phyloP scores from a whole-genome alignment of 73 alveolate genomes.

The Loxodes magnus region DNA sequence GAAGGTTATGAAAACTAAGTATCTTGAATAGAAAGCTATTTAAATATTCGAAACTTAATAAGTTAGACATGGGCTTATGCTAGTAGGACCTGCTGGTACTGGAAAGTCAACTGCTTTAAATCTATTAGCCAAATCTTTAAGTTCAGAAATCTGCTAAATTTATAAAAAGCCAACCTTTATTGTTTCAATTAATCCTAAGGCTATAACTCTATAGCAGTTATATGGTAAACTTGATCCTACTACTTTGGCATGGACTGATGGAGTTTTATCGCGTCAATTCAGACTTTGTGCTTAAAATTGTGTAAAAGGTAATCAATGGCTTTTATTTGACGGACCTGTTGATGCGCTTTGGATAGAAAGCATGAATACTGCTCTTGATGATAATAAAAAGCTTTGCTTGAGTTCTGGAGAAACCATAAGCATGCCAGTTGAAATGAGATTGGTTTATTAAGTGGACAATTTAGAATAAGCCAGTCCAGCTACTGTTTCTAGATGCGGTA shows the following conservation, averaged over 20 bases:
- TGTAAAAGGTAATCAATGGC: slow-evolving; percentile 82
- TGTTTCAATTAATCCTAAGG: slow-evolving; percentile 41
- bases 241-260: slow-evolving; percentile 48
- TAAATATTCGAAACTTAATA: slow-evolving; percentile 95
- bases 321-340: slow-evolving; percentile 97
- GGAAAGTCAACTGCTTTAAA: slow-evolving; percentile 93
- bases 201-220: slow-evolving; percentile 26
- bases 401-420: slow-evolving; percentile 47
- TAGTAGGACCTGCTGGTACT: slow-evolving; percentile 97
- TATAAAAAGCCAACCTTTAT: slow-evolving; percentile 70
- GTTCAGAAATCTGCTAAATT: slow-evolving; percentile 84
- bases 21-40: slow-evolving; percentile 86
- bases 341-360: slow-evolving; percentile 99
- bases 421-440: slow-evolving; percentile 22
- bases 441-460: slow-evolving; percentile 52
- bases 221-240: slow-evolving; percentile 55
- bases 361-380: slow-evolving; percentile 96
- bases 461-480: slow-evolving; percentile 58
- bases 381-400: slow-evolving; percentile 71
- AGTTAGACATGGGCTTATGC: slow-evolving; percentile 99
- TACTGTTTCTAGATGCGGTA: slow-evolving; percentile 66
- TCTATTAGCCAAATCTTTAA: slow-evolving; percentile 85
- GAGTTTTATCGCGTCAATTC: slow-evolving; percentile 62
- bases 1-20: slow-evolving; percentile 51
- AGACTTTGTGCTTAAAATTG: slow-evolving; percentile 77